A percentile compares a stretch with the other conserved stretches of the same genome.
phyloP scores from a whole-genome alignment of 257 asterid genomes.

The Nicotiana knightiana region DNA sequence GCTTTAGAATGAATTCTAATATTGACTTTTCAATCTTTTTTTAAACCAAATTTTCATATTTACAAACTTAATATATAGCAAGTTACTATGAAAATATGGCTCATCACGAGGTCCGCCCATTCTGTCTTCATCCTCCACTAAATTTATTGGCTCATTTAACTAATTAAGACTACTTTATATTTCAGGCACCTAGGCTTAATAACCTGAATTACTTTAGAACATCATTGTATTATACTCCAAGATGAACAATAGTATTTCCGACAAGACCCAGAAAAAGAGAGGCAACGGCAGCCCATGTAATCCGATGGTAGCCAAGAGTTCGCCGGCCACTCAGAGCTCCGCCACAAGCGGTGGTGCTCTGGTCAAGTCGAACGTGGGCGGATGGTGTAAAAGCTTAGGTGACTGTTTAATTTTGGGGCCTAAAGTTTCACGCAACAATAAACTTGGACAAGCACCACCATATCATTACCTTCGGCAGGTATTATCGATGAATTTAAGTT shows the following conservation, averaged over 20 bases:
- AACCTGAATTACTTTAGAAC: background rate
- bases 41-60: background rate
- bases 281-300: background rate
- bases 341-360: constrained; percentile 4
- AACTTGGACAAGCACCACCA: background rate
- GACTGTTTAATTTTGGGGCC: constrained; percentile 15
- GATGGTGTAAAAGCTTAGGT: constrained; percentile 9
- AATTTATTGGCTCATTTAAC: background rate
- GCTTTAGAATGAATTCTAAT: background rate
- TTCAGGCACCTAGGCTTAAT: background rate
- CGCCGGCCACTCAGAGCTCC: background rate
- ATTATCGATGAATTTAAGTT: background rate
- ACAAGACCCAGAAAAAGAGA: background rate
- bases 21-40: background rate
- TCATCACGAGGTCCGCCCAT: constrained; percentile 42
- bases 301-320: background rate
- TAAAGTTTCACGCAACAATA: background rate
- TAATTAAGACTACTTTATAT: background rate
- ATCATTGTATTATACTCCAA: background rate
- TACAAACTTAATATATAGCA: no score
- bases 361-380: background rate
- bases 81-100: background rate
- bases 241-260: background rate
- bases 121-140: constrained; percentile 4
- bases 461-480: background rate